Base-by-base conservation (phyloP, 2,329 filamentous ascomycete genomes). In the Scopulariopsis brevicaulis region DNA sequence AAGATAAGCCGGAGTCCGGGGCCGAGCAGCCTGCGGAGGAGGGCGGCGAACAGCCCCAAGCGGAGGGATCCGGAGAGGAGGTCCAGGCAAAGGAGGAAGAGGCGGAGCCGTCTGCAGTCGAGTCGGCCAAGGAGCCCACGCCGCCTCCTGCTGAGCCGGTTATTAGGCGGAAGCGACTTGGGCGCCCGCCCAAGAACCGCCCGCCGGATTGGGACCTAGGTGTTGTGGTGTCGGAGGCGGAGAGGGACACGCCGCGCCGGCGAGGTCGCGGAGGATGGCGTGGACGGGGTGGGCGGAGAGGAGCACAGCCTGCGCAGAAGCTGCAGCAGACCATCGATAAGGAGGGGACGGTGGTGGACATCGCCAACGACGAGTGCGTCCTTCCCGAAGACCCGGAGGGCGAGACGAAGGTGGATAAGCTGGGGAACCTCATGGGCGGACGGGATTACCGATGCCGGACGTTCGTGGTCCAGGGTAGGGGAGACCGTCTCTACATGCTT, bases 361-460 rank as follows among this genome's bases (percentile, higher is more conserved):
- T 99, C 59, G 80, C 90, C 60, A 82, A 96, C 67, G 94, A 99
- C 66, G 94, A 99, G 74, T 90, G 96, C 52, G 87, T 87, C 37
- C 77, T 99, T 52, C 90, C 92, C 0, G 87, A 92, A 62, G 93
- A 97, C 65, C 73, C 85, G 1, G 90, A 93, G 67, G 94, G 94
- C 64, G 92, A 96, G 73, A 83, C 83, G 62, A 99, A 97, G 75
- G 93, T 99, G 10, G 90, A 96, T 73, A 93, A 93, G 74, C 73
- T 87, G 65, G 94, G 94, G 34, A 84, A 89, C 65, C 80, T 99
- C 3, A 79, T 85, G 62, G 94, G 84, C 32, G 92, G 87, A 4
- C 84, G 94, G 64, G 90, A 97, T 67, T 99, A 99, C 71, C 86
- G 94, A 32, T 96, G 96, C 68, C 88, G 94, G 60, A 96, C 93